These are phyloP conservation scores for Cerrena zonata DNA, from an alignment of 1,284 basidiomycete genomes.

Conservation along the genomic window DNA sequence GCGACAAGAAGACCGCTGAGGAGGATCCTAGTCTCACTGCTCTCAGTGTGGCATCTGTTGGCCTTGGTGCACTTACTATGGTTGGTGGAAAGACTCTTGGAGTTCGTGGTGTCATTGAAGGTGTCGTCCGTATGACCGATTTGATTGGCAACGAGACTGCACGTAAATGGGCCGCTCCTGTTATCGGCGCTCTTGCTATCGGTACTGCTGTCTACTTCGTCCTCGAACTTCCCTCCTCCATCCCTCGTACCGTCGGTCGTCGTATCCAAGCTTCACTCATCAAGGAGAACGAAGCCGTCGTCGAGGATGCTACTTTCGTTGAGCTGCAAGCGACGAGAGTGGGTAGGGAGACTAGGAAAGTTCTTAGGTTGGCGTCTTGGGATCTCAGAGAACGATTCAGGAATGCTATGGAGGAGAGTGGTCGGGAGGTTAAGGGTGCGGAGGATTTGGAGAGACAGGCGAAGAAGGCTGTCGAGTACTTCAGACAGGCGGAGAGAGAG, in stretches of 20 bases:
- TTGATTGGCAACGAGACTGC: slow-evolving; percentile 78
- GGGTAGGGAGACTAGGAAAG: slow-evolving; percentile 86
- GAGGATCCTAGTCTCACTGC: slow-evolving; percentile 57
- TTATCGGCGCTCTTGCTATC: slow-evolving; percentile 70
- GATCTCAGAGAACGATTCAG: slow-evolving; percentile 84
- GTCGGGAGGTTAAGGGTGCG: slow-evolving; percentile 69
- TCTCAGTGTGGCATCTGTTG: slow-evolving; percentile 70
- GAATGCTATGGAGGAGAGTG: slow-evolving; percentile 72
- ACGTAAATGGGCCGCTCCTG: slow-evolving; percentile 84
- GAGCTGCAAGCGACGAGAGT: slow-evolving; percentile 71
- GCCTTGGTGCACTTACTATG: slow-evolving; percentile 84
- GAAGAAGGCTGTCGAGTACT: slow-evolving; percentile 67
- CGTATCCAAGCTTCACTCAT: slow-evolving; percentile 61
- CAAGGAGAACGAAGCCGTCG: slow-evolving; percentile 33
- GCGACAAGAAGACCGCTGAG: slow-evolving; percentile 42
- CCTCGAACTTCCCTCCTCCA: slow-evolving; percentile 82
- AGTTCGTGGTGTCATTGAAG: slow-evolving; percentile 72
- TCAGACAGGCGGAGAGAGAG: slow-evolving; percentile 53
- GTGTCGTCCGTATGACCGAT: slow-evolving; percentile 68
- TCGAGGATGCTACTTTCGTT: slow-evolving; percentile 49
- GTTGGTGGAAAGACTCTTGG: slow-evolving; percentile 79
- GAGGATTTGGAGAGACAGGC: slow-evolving; percentile 74
- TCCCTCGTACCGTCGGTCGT: slow-evolving; percentile 88
- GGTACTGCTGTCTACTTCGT: slow-evolving; percentile 82
- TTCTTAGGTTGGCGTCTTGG: slow-evolving; percentile 88